Evolutionary conservation across 2,329 filamentous ascomycete species (phyloP).

Genomic region (Phyllosticta citribraziliensis): DNA sequence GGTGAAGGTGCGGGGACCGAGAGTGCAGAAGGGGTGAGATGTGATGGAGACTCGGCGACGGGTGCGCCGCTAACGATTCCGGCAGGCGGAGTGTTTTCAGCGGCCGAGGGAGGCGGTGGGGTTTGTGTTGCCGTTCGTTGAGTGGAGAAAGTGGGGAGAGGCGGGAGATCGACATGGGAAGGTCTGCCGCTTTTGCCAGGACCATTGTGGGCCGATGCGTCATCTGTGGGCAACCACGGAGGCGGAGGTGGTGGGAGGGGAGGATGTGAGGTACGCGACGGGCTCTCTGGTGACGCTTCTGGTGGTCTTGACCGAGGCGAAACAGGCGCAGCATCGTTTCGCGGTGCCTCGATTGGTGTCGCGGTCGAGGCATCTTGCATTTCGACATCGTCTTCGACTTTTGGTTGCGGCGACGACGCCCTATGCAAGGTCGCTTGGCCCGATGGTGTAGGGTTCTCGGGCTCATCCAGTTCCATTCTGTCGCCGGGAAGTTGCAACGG

Average conservation of each 20-base stretch:
- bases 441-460: slow-evolving; percentile 16
- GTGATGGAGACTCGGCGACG: slow-evolving; percentile 22
- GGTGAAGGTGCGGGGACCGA: slow-evolving; percentile 1
- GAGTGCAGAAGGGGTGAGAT: slow-evolving; percentile 1
- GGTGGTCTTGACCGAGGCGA: slow-evolving; percentile 13
- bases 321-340: slow-evolving; percentile 1
- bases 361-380: slow-evolving; percentile 34
- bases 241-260: slow-evolving; percentile 26
- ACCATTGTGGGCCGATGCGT: background rate
- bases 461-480: slow-evolving; percentile 5
- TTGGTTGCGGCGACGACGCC: slow-evolving; percentile 9
- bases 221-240: slow-evolving; percentile 18
- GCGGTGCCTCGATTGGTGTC: background rate
- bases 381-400: slow-evolving; percentile 30
- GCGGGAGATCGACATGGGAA: slow-evolving; percentile 20
- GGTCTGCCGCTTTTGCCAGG: background rate
- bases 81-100: slow-evolving; percentile 17
- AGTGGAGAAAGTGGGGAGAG: slow-evolving; percentile 18
- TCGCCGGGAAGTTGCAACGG: background rate
- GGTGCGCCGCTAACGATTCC: slow-evolving; percentile 11
- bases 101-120: slow-evolving; percentile 15
- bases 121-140: slow-evolving; percentile 9
- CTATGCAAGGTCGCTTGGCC: slow-evolving; percentile 10
- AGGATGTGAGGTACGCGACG: slow-evolving; percentile 19
- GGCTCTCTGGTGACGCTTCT: slow-evolving; percentile 16